Evolutionary conservation across 768 basidiomycete species (phyloP).

Genomic region (Trametes cingulata): DNA sequence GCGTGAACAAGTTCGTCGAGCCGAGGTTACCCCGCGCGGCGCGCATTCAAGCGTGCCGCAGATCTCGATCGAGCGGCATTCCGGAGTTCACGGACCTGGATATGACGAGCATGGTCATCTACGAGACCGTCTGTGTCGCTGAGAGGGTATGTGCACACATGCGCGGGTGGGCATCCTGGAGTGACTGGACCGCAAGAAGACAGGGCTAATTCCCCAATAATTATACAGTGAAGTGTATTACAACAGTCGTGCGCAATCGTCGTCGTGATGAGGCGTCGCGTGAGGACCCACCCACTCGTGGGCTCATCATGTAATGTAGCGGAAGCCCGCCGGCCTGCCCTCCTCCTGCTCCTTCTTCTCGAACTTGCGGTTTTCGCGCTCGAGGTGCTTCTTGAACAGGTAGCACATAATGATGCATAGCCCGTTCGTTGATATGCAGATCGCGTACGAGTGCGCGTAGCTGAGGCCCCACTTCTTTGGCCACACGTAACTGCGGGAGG

Average conservation of each 20-base stretch:
- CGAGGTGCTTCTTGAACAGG: conserved; percentile 35
- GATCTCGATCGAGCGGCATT: conserved; percentile 9
- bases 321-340: conserved; percentile 40
- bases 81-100: conserved; percentile 4
- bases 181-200: not conserved
- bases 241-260: conserved; percentile 5
- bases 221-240: conserved; percentile 10
- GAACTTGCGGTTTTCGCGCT: conserved; percentile 31
- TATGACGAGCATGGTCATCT: too few relatives aligned
- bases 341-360: conserved; percentile 43
- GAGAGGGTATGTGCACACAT: not conserved
- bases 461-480: conserved; percentile 68
- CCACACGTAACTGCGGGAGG: conserved; percentile 57
- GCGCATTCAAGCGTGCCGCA: not conserved
- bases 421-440: conserved; percentile 65
- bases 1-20: not conserved
- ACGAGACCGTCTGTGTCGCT: too few relatives aligned
- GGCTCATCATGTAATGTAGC: conserved; percentile 39
- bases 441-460: conserved; percentile 69
- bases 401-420: conserved; percentile 40
- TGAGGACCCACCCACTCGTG: not conserved
- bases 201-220: not conserved
- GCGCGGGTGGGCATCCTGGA: not conserved
- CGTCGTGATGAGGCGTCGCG: not conserved
- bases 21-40: conserved; percentile 12